These are phyloP conservation scores for Brasilioporus rufonigricans DNA, from an alignment of 768 basidiomycete genomes.

Conservation along the genomic window DNA sequence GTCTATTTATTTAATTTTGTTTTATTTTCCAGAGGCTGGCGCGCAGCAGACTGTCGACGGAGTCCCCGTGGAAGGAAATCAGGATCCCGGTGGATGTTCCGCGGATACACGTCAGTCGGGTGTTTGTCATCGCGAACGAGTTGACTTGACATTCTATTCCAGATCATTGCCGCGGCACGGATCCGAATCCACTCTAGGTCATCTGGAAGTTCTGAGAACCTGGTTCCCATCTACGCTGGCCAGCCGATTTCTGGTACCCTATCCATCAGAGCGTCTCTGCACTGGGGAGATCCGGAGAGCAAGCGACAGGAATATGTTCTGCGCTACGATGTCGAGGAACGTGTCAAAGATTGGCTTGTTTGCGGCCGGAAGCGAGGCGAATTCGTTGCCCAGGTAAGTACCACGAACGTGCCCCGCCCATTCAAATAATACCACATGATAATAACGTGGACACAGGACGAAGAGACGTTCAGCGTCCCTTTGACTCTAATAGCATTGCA, in stretches of 20 bases:
- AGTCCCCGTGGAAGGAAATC: constrained; percentile 64
- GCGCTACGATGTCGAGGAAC: constrained; percentile 80
- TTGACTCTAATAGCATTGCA: constrained; percentile 85
- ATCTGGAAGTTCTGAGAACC: constrained; percentile 33
- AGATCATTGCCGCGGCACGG: constrained; percentile 68
- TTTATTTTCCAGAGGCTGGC: constrained; percentile 34
- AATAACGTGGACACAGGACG: constrained; percentile 47
- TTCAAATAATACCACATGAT: neutral
- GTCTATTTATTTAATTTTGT: constrained; percentile 26
- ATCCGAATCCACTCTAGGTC: constrained; percentile 49
- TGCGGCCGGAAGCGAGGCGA: constrained; percentile 87
- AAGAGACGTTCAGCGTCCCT: constrained; percentile 52
- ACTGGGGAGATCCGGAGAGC: constrained; percentile 60
- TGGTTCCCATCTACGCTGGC: constrained; percentile 70
- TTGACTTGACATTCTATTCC: constrained; percentile 9
- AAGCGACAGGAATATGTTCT: constrained; percentile 50
- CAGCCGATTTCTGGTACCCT: constrained; percentile 76
- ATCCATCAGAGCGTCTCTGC: constrained; percentile 68
- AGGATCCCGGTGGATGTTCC: constrained; percentile 87
- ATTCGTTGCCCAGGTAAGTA: constrained; percentile 66
- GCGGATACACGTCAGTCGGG: constrained; percentile 62
- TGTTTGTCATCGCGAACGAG: neutral
- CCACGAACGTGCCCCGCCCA: neutral
- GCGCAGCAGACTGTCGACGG: constrained; percentile 40
- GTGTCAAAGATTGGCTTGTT: constrained; percentile 83